These are phyloP conservation scores for Tuber umbilicatum DNA, from an alignment of 495 filamentous ascomycete species.

Conservation along the genomic window DNA sequence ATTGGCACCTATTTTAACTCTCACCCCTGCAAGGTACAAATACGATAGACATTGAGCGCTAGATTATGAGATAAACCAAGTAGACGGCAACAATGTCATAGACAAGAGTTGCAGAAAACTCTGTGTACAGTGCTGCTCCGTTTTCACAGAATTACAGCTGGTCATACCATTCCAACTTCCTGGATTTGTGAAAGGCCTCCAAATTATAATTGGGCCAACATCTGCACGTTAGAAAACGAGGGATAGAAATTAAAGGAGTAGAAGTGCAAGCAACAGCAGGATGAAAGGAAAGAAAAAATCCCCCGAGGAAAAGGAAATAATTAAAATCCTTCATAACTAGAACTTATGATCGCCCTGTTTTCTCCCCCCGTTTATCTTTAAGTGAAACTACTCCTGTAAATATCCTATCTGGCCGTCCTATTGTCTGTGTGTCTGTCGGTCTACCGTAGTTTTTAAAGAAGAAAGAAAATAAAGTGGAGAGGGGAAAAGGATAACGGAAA, in stretches of 20 bases:
- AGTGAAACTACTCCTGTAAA: neutral
- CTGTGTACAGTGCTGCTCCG: neutral
- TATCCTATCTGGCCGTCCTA: neutral
- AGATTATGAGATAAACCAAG: neutral
- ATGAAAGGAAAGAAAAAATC: neutral
- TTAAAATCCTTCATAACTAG: neutral
- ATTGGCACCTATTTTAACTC: neutral
- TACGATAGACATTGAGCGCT: neutral
- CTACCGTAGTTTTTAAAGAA: conserved; percentile 6
- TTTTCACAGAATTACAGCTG: neutral
- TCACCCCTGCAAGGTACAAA: neutral
- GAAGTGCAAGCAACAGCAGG: neutral
- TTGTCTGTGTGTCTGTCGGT: neutral
- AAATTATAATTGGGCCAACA: neutral
- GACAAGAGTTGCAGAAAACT: neutral
- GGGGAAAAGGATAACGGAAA: conserved; percentile 5
- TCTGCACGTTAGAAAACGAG: neutral
- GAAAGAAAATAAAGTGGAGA: conserved; percentile 4
- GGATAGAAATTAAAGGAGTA: neutral
- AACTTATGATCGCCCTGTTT: neutral
- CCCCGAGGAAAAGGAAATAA: neutral
- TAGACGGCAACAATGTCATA: neutral
- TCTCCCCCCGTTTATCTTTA: neutral
- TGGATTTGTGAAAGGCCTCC: neutral
- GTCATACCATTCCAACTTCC: neutral